Percentiles rank a stretch among this genome's conserved stretches.
Evolutionary conservation across 306 rosid genomes (phyloP).

Genomic region (Prunus armeniaca): DNA sequence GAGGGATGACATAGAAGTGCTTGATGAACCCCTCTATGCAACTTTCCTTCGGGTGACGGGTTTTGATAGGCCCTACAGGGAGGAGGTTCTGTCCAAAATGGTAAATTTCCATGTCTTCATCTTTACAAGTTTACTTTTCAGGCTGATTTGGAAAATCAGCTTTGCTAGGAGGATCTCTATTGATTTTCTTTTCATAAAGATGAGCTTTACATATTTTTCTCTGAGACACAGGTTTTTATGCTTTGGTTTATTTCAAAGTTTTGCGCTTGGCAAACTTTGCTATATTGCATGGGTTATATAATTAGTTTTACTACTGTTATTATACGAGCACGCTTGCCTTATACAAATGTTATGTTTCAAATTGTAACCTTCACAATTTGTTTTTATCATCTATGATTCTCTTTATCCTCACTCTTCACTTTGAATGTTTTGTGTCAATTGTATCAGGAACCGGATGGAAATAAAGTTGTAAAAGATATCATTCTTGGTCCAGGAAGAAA

Average conservation of each 20-base stretch:
- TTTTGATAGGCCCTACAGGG: slow-evolving; percentile 66
- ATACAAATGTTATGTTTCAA: not conserved
- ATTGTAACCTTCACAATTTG: not conserved
- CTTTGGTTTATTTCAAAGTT: not conserved
- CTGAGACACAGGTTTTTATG: not conserved
- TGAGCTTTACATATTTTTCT: too few relatives aligned
- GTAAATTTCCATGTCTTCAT: slow-evolving; percentile 21
- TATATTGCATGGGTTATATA: not conserved
- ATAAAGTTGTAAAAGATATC: slow-evolving; percentile 61
- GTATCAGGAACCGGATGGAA: slow-evolving; percentile 69
- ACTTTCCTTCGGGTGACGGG: slow-evolving; percentile 64
- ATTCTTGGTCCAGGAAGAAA: slow-evolving; percentile 63
- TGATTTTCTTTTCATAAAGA: not conserved
- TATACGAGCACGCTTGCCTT: not conserved
- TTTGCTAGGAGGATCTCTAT: not conserved
- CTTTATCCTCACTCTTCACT: slow-evolving; percentile 7
- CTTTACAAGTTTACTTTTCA: not conserved
- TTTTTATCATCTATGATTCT: not conserved
- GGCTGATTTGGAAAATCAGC: not conserved
- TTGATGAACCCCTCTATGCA: slow-evolving; percentile 81
- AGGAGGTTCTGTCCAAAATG: slow-evolving; percentile 57
- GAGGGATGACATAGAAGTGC: slow-evolving; percentile 81
- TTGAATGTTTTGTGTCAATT: slow-evolving; percentile 18
- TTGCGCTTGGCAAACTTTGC: not conserved
- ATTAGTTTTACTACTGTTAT: not conserved